Evolutionary conservation across 148 eudicot genomes (phyloP).

Genomic region (Arctostaphylos glauca): DNA sequence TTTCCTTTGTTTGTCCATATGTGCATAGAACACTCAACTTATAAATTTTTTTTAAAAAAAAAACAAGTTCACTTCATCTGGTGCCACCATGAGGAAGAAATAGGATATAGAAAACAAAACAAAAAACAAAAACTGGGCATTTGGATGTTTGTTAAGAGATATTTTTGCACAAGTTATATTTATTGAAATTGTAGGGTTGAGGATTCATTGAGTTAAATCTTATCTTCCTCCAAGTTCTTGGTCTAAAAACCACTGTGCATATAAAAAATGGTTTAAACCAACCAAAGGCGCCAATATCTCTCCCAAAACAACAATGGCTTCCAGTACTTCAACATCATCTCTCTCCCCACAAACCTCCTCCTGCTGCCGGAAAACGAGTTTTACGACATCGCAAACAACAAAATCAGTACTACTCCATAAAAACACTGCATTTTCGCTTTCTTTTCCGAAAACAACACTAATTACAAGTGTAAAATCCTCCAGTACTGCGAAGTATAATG

Average conservation of each 20-base stretch:
- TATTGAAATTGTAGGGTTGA: slow-evolving; percentile 24
- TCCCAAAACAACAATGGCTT: slow-evolving; percentile 21
- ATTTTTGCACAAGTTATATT: background rate
- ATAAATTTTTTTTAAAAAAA: too few relatives aligned
- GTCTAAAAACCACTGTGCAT: slow-evolving; percentile 10
- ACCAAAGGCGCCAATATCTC: background rate
- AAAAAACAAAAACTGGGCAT: too few relatives aligned
- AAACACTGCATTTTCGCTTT: slow-evolving; percentile 2
- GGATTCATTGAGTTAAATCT: slow-evolving; percentile 25
- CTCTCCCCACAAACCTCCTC: slow-evolving; percentile 9
- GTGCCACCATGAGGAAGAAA: too few relatives aligned
- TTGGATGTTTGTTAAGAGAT: too few relatives aligned
- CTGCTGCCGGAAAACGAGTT: slow-evolving; percentile 11
- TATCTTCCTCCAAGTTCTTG: slow-evolving; percentile 25
- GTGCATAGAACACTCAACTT: too few relatives aligned
- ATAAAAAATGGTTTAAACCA: slow-evolving; percentile 7
- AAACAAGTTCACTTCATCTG: too few relatives aligned
- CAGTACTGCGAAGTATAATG: slow-evolving; percentile 28
- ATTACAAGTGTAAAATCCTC: slow-evolving; percentile 21
- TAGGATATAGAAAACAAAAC: too few relatives aligned
- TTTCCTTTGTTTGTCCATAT: too few relatives aligned
- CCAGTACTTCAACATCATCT: slow-evolving; percentile 34
- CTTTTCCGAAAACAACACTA: slow-evolving; percentile 10
- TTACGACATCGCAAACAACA: slow-evolving; percentile 11
- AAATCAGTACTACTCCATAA: slow-evolving; percentile 9